Percentiles rank a stretch among this genome's conserved stretches.
Conservation (phyloP, 2,329 filamentous ascomycete species). For the Fusarium lyarnte region DNA sequence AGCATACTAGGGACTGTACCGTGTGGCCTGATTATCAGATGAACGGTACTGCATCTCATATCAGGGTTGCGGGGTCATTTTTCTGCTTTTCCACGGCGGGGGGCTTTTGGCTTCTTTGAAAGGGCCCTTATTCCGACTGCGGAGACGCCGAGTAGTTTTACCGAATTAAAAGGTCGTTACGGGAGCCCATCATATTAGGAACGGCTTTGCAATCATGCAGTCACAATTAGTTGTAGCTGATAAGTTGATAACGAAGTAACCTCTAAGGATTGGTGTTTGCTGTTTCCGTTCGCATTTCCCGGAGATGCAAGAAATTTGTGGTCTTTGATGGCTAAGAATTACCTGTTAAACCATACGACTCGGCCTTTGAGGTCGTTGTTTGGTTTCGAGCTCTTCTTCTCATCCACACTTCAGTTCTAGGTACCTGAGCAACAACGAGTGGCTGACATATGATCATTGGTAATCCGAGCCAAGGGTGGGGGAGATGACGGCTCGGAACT, state of each 20-base stretch:
- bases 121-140: slow-evolving; percentile 40
- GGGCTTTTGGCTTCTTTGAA: slow-evolving; percentile 32
- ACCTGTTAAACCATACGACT: slow-evolving; percentile 39
- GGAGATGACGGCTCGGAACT: slow-evolving; percentile 9
- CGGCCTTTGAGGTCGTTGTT: not conserved
- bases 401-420: slow-evolving; percentile 18
- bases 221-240: slow-evolving; percentile 7
- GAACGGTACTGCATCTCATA: slow-evolving; percentile 38
- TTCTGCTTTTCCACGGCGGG: slow-evolving; percentile 42
- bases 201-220: slow-evolving; percentile 25
- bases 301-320: slow-evolving; percentile 33
- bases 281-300: slow-evolving; percentile 18
- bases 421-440: not conserved
- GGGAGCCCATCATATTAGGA: slow-evolving; percentile 21
- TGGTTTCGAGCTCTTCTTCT: not conserved
- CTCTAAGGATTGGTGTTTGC: slow-evolving; percentile 2
- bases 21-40: slow-evolving; percentile 16
- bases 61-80: slow-evolving; percentile 42
- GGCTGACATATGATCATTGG: slow-evolving; percentile 40
- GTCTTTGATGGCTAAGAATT: slow-evolving; percentile 28
- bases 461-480: slow-evolving; percentile 27
- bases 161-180: not conserved
- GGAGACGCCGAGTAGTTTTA: slow-evolving; percentile 40
- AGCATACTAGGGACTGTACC: not conserved
- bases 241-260: slow-evolving; percentile 26